Evolutionary conservation across 139 green algal species (phyloP).

Genomic region (Pseudopediastrum boryanum): DNA sequence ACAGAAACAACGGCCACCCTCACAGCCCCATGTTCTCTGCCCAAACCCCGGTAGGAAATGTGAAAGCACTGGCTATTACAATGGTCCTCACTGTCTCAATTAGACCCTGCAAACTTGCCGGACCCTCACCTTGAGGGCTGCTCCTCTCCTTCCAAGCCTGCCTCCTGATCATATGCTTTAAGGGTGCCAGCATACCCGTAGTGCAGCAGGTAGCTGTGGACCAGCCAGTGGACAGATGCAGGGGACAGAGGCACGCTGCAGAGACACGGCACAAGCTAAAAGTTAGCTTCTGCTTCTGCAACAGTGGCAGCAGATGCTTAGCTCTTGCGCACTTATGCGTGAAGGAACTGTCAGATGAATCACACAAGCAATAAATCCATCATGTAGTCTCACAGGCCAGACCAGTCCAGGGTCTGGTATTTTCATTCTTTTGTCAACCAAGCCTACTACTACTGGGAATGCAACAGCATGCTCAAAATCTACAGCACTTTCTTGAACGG

Average conservation of each 20-base stretch:
- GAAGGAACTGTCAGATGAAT: too few species aligned
- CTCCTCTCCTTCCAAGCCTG: constrained; percentile 35
- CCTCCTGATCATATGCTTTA: constrained; percentile 66
- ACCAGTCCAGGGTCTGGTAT: too few species aligned
- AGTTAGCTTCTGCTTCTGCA: not conserved
- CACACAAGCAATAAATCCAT: too few species aligned
- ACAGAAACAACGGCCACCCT: too few species aligned
- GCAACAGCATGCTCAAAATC: too few species aligned
- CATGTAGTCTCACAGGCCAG: too few species aligned
- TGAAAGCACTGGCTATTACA: not conserved
- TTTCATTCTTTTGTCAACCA: too few species aligned
- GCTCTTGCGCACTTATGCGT: not conserved
- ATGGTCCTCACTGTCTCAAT: not conserved
- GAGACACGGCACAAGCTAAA: not conserved
- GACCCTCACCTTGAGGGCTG: constrained; percentile 30
- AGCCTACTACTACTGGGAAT: too few species aligned
- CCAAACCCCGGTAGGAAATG: not conserved
- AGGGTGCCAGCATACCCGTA: constrained; percentile 84
- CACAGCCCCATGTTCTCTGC: too few species aligned
- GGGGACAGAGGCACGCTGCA: constrained; percentile 48
- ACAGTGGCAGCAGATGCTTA: not conserved
- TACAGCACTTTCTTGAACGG: too few species aligned
- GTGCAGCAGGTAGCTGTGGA: constrained; percentile 81
- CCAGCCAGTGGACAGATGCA: constrained; percentile 64
- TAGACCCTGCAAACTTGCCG: not conserved